Evolutionary conservation across 2,329 filamentous ascomycete genomes (phyloP), one percentile per base, ranked within the genome.

Genomic region (Paramyrothecium roridum): DNA sequence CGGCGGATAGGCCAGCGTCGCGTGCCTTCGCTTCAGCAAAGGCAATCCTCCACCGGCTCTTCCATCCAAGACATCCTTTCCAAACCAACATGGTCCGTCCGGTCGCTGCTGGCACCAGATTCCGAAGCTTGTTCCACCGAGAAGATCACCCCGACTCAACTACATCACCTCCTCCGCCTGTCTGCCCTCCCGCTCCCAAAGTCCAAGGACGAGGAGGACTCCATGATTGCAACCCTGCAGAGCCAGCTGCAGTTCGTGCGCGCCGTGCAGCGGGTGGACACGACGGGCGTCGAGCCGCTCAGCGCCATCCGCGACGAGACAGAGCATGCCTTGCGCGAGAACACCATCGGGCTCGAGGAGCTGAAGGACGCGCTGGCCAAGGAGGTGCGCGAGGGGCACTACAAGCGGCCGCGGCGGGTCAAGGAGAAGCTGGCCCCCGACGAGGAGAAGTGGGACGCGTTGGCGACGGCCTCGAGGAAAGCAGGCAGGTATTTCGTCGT

Each of bases 211-310:
- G 87, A 92, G 63, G 88, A 96, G 69, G 65, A 76, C 0, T 73
- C 79, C 23, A 91, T 96, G 84, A 80, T 96, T 3, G 68, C 81
- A 21, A 93, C 88, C 1, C 80, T 99, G 2, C 81, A 87, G 52
- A 85, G 89, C 33, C 95, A 99, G 68, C 82, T 99, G 0, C 88
- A 89, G 65, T 99, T 99, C 67, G 92, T 98, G n/a, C 86, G 84
- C 58, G 85, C 91, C 59, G 86, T 98, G 20, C 93, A 96, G 67
- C 77, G 80, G 48, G 87, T 96, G 50, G 83, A 96, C 69, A 93
- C 91, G 1, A 73, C 79, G 0, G 85, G 82, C 3, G 78, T 97
- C 0, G 80, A 85, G 54, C 93, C 95, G 0, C 74, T 99, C 47
- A 80, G 84, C 52, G 87, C 88, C 48, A 88, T 98, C 55, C 85